phyloP scores from a whole-genome alignment of 1,284 basidiomycete species.

The Leccinum pachyderme region DNA sequence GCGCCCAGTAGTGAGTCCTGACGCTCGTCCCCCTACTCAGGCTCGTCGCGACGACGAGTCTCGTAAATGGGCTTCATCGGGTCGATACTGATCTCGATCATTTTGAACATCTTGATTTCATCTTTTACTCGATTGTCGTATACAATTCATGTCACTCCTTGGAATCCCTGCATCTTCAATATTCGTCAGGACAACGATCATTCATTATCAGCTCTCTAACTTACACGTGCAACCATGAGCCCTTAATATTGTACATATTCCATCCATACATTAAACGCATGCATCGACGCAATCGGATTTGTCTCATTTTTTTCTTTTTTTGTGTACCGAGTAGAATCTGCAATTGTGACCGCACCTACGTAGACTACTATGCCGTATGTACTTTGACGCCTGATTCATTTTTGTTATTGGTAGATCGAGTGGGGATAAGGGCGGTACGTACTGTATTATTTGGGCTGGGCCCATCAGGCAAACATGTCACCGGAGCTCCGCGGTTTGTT shows the following conservation, averaged over 20 bases:
- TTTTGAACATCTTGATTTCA: constrained; percentile 37
- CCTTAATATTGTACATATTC: constrained; percentile 40
- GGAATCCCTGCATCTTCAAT: constrained; percentile 34
- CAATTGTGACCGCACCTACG: constrained; percentile 15
- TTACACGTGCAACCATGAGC: constrained; percentile 32
- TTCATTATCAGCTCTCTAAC: constrained; percentile 36
- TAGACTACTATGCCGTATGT: constrained; percentile 29
- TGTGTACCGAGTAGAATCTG: constrained; percentile 27
- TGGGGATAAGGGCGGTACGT: constrained; percentile 23
- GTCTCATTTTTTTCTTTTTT: constrained; percentile 6
- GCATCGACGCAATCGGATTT: constrained; percentile 29
- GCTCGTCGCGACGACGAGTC: constrained; percentile 41
- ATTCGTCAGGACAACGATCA: constrained; percentile 38
- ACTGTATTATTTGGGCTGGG: constrained; percentile 3
- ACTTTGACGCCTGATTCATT: constrained; percentile 18
- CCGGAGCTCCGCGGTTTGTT: constrained; percentile 34
- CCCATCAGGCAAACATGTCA: constrained; percentile 10
- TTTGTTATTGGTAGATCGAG: constrained; percentile 11
- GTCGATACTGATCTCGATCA: constrained; percentile 46
- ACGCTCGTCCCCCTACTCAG: constrained; percentile 31
- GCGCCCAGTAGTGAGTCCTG: constrained; percentile 33
- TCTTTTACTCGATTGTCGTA: constrained; percentile 34
- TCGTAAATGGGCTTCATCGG: constrained; percentile 45
- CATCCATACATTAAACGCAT: constrained; percentile 33
- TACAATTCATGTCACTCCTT: constrained; percentile 37